Evolutionary conservation across 257 asterid genomes (phyloP), one percentile per base, ranked within the genome.

Genomic region (Solanum boliviense): DNA sequence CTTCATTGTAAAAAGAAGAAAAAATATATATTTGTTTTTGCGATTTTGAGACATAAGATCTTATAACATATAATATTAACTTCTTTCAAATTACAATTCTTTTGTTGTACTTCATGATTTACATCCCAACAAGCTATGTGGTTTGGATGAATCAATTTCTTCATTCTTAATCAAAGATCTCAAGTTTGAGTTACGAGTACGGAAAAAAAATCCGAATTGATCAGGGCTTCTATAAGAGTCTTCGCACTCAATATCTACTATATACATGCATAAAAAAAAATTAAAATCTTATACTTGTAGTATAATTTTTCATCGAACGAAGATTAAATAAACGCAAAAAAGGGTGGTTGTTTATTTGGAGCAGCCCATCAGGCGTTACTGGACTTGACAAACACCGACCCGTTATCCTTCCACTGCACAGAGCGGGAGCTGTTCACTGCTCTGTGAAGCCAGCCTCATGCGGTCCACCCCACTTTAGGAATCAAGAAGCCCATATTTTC

Each of bases 131-230:
- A 16, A 2, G 4, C 62, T 5, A 16, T 16, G 62, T 52, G n/a
- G 23, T 0, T 52, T 6, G 4, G 3, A 16, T 16, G 9, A 52
- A 2, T 18, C 9, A 3, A 0, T 16, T 16, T 52, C 9, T 16
- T 0, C 23, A 6, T 52, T 52, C 9, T 52, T 52, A 52, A 52
- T 52, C 23, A 52, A 16, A 52, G 3, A 52, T 52, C 0, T 16
- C 8, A 52, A 52, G 3, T 16, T 52, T 0, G 9, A 52, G 3
- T 52, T 8, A 52, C 1, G 0, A 1, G 1, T 13, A 46, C 0
- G 20, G 13, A 46, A 46, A 46, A 13, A 46, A 13, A 46, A 46
- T 13, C 0, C 1, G 2, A 46, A 46, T 46, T 46, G 7, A 1
- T 46, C 5, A 44, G 5, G 5, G 0, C 52, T 44, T 44, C 52